A percentile compares a stretch with the other conserved stretches of the same genome.
phyloP scores from a whole-genome alignment of 2,329 filamentous ascomycete species.

The Magnaporthiopsis rhizophila region DNA sequence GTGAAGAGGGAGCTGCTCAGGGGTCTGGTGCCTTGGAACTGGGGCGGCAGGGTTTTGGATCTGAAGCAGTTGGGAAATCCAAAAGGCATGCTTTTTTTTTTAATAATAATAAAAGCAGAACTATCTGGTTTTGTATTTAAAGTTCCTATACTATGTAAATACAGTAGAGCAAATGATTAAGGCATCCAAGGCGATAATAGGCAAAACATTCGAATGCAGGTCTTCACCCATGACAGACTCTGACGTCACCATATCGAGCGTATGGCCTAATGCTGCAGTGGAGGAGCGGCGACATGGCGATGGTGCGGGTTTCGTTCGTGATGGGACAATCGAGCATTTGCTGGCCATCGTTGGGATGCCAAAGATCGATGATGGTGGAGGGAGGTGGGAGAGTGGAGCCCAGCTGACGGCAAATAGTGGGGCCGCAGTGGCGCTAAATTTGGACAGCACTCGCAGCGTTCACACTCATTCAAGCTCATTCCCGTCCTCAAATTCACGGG shows the following conservation, averaged over 20 bases:
- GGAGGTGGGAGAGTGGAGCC: not conserved
- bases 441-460: not conserved
- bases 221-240: not conserved
- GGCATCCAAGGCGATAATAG: too few relatives aligned
- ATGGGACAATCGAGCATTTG: not conserved
- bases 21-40: not conserved
- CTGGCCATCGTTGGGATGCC: too few relatives aligned
- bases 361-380: too few relatives aligned
- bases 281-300: not conserved
- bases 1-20: not conserved
- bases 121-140: not conserved
- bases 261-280: too few relatives aligned
- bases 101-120: too few relatives aligned
- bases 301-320: not conserved
- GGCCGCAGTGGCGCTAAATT: not conserved
- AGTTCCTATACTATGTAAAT: not conserved
- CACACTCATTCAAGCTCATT: not conserved
- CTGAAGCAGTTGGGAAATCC: not conserved
- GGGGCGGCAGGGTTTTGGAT: not conserved
- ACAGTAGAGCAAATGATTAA: not conserved
- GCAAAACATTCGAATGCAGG: not conserved
- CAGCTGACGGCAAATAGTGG: not conserved
- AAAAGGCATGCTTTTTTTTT: not conserved
- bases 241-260: conserved; percentile 1
- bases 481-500: too few relatives aligned